Evolutionary conservation across 192 early-diverging fungal genomes (phyloP), one percentile per base, ranked within the genome.

Genomic region (Backusella westeae): DNA sequence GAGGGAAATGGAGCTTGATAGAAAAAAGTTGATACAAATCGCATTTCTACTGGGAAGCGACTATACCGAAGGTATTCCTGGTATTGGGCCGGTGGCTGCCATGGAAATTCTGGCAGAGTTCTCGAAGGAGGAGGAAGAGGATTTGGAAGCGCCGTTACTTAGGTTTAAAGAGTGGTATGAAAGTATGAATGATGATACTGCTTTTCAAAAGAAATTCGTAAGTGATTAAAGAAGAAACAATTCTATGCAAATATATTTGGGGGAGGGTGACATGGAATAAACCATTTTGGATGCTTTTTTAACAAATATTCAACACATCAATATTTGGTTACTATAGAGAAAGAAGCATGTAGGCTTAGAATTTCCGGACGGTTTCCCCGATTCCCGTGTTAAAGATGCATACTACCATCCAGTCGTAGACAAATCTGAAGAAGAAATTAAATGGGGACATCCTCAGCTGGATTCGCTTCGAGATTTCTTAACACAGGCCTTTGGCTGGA

Each of bases 21-120:
- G 94, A 59, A 83, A 91, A 46, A 88, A 90, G 34, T 79, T 99
- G 73, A 91, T 99, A 39, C 86, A 90, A 68, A 76, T 99, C 52
- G 96, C 97, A 21, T 95, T 92, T 68, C 77, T 99, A 17, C 86
- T 99, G 10, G 97, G 97, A n/a, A 98, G 96, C 80, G 98, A 99
- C 84, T 99, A 99, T 78, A 96, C 98, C 0, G 89, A 89, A 15
- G 98, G 98, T 0, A 85, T 99, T 73, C 82, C 88, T 34, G 95
- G 96, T 3, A 79, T 99, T 35, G 98, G 98, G 29, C 86, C 92
- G 21, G 94, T 98, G 26, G 81, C 87, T 29, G 96, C 95, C 0
- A 90, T 98, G 89, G 98, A 99, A 79, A 91, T 97, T 19, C 75
- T 99, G 73, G 87, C 88, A 52, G 89, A 91, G 75, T 98, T 93